Conservation (phyloP, 2,329 filamentous ascomycete genomes). For the Verticillium dahliae region DNA sequence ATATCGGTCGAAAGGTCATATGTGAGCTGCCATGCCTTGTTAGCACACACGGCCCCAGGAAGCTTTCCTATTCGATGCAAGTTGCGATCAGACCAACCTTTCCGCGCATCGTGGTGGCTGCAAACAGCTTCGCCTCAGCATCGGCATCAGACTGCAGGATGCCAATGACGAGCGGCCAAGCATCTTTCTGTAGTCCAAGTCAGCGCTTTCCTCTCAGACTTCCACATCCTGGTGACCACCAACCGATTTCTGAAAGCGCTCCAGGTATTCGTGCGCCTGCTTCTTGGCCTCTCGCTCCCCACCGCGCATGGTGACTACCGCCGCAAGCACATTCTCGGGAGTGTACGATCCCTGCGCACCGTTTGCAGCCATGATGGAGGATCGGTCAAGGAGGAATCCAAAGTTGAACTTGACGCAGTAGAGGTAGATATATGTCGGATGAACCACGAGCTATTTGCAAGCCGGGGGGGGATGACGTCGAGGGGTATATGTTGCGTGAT, state of each 20-base stretch:
- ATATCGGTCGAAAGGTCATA: conserved; percentile 88
- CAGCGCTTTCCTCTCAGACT: not conserved
- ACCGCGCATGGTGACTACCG: conserved; percentile 87
- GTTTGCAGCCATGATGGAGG: conserved; percentile 57
- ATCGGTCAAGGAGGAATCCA: not conserved
- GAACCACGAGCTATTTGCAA: not conserved
- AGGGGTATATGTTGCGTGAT: not conserved
- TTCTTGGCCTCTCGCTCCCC: conserved; percentile 77
- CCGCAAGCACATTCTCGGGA: conserved; percentile 70
- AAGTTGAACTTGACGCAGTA: not conserved
- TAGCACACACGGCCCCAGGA: conserved; percentile 6
- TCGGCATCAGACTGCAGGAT: conserved; percentile 79
- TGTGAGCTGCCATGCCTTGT: conserved; percentile 61
- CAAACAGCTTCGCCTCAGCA: conserved; percentile 85
- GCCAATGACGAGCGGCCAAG: conserved; percentile 82
- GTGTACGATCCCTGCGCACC: conserved; percentile 65
- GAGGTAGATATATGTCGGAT: not conserved
- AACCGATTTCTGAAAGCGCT: conserved; percentile 97
- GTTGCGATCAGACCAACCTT: conserved; percentile 57
- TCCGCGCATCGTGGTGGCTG: conserved; percentile 93
- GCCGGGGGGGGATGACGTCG: not conserved
- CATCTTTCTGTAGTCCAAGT: conserved; percentile 61
- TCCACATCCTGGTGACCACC: not conserved
- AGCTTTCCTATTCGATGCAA: not conserved
- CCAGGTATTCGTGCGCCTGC: conserved; percentile 84